A percentile compares a stretch with the other conserved stretches of the same genome.
Evolutionary conservation across 1,139 yeast species (phyloP).

Genomic region (Yamadazyma kanchanaburiensis): DNA sequence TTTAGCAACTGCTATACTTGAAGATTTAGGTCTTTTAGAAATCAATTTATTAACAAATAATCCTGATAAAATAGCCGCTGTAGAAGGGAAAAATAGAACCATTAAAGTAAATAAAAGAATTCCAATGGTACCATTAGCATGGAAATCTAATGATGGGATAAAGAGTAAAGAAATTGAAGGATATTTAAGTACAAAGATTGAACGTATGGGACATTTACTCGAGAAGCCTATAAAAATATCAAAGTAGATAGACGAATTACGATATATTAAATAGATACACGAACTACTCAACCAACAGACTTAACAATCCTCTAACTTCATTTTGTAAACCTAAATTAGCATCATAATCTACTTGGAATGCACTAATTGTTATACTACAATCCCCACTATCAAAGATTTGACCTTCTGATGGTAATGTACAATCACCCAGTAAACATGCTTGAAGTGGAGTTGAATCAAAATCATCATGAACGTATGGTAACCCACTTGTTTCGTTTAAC

Average conservation of each 20-base stretch:
- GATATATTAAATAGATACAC: background rate
- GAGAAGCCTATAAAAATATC: slow-evolving; percentile 14
- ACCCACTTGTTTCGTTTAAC: slow-evolving; percentile 27
- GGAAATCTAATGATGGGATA: slow-evolving; percentile 70
- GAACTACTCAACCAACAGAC: background rate
- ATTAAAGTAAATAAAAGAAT: slow-evolving; percentile 80
- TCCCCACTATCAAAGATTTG: slow-evolving; percentile 16
- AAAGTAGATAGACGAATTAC: background rate
- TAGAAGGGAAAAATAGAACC: slow-evolving; percentile 73
- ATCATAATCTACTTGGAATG: slow-evolving; percentile 42
- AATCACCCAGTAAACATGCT: slow-evolving; percentile 32
- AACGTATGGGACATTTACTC: slow-evolving; percentile 90
- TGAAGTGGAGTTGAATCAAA: slow-evolving; percentile 17
- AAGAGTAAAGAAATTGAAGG: slow-evolving; percentile 86
- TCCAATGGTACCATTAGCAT: slow-evolving; percentile 95
- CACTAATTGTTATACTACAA: slow-evolving; percentile 36
- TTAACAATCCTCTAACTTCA: slow-evolving; percentile 9
- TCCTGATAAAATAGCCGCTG: slow-evolving; percentile 94
- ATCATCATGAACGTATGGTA: slow-evolving; percentile 15
- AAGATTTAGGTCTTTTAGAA: slow-evolving; percentile 73
- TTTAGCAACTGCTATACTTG: slow-evolving; percentile 86
- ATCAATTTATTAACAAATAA: slow-evolving; percentile 87
- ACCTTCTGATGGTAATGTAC: slow-evolving; percentile 35
- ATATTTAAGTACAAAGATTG: slow-evolving; percentile 87
- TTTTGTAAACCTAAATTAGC: slow-evolving; percentile 28